Base-by-base conservation (phyloP, 176 grass and related monocot genomes). In the Melocanna baccifera region DNA sequence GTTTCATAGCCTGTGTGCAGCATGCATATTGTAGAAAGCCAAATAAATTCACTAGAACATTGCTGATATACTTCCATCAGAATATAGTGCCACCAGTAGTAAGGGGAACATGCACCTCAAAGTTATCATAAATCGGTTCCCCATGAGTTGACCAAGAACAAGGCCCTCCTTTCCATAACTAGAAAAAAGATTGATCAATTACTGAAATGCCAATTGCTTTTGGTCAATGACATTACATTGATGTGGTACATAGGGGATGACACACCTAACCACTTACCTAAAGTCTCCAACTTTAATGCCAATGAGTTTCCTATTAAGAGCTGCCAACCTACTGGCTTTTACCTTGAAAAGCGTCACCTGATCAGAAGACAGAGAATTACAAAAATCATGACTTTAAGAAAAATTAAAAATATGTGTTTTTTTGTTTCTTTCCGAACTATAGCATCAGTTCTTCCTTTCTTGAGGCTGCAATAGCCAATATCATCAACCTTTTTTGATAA, bases 261-360 rank as follows among this genome's bases (percentile, higher is more conserved):
- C 48, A 77, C 39, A 80, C 14, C 81, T 90, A 22, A 86, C 32
- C 42, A 76, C 83, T 90, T 92, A 95, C 95, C 87, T 93, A 88
- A 95, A 95, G 77, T 98, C 86, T 82, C 95, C 95, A 73, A 95
- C 91, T 86, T 85, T 98, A 82, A 95, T 90, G 62, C 95, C 89
- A 85, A 75, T 79, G 12, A 98, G 87, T 85, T 92, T 98, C 72
- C 52, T 83, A 71, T 98, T 98, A 73, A 98, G 91, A 73, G 80
- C 79, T 63, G 91, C 89, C 79, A 98, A 87, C 86, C 91, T 95
- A 74, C 62, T 93, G 12, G 92, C 92, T 68, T 91, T 91, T 62
- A 91, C 86, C 85, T 93, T 98, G 80, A 98, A 95, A 78, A 98
- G 72, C 0, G 95, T 98, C 36, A 91, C 95, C 92, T 98, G 87